Percentiles rank a stretch among this genome's conserved stretches.
Evolutionary conservation across 2,329 filamentous ascomycete species (phyloP).

Genomic region (Fusarium bactridioides): DNA sequence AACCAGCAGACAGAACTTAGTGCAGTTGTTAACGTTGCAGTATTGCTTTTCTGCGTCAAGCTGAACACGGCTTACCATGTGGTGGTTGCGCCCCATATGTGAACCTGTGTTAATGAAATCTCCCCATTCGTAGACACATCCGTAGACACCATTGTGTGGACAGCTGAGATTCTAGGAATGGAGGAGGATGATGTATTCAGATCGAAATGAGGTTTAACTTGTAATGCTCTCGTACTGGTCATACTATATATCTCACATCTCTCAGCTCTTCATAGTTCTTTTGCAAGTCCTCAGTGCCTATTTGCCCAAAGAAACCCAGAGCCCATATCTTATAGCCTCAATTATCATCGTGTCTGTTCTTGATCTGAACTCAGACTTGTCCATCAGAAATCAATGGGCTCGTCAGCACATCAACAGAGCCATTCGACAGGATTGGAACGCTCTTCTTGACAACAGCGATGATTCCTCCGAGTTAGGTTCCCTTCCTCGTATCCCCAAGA

Average conservation of each 20-base stretch:
- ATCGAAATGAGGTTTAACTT: background rate
- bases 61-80: background rate
- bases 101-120: background rate
- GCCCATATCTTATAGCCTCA: background rate
- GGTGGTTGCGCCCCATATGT: background rate
- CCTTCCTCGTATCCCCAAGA: background rate
- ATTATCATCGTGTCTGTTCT: background rate
- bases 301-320: background rate
- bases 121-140: background rate
- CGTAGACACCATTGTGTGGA: background rate
- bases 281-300: rapidly evolving
- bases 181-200: background rate
- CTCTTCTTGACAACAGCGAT: background rate
- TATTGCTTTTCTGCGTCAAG: background rate
- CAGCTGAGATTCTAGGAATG: background rate
- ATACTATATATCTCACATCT: background rate
- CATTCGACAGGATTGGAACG: background rate
- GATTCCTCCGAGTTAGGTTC: background rate
- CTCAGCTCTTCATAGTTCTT: background rate
- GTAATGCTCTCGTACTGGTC: rapidly evolving
- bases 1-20: too few species aligned
- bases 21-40: background rate
- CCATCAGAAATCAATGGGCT: slow-evolving; percentile 6
- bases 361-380: background rate
- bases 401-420: background rate